Percentiles rank a stretch among this genome's conserved stretches.
Conservation (phyloP, 1,284 basidiomycete genomes). For the Ceratobasidium sp. region DNA sequence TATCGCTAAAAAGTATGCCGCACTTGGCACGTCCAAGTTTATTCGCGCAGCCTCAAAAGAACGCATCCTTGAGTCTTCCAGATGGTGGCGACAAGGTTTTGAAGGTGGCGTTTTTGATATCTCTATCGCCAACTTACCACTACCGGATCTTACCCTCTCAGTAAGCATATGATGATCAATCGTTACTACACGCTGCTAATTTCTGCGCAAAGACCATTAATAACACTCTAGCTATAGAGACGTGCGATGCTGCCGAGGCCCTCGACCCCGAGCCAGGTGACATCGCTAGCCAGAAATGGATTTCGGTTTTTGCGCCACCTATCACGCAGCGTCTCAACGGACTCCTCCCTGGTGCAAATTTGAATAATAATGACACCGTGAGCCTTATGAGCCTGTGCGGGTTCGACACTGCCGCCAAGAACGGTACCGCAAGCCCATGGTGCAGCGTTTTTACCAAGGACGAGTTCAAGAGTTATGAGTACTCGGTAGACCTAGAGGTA, state of each 20-base stretch:
- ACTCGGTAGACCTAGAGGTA: constrained; percentile 77
- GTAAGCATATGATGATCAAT: neutral
- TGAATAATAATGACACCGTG: constrained; percentile 64
- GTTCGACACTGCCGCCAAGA: constrained; percentile 67
- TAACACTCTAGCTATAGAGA: constrained; percentile 74
- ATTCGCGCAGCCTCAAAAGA: constrained; percentile 45
- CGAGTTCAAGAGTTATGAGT: constrained; percentile 72
- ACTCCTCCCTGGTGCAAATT: constrained; percentile 61
- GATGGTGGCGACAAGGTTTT: constrained; percentile 65
- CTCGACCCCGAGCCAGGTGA: constrained; percentile 33
- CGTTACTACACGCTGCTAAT: constrained; percentile 17
- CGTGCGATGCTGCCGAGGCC: constrained; percentile 65
- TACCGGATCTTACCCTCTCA: constrained; percentile 45
- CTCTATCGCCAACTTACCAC: constrained; percentile 38
- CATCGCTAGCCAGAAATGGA: constrained; percentile 55
- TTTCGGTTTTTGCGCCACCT: constrained; percentile 60
- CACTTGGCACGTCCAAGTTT: constrained; percentile 25
- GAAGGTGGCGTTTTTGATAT: constrained; percentile 7
- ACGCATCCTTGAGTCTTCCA: constrained; percentile 71
- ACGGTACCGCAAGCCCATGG: constrained; percentile 65
- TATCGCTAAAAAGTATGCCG: constrained; percentile 34
- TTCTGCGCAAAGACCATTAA: constrained; percentile 56
- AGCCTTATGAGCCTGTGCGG: constrained; percentile 77
- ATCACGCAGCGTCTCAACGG: constrained; percentile 70
- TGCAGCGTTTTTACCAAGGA: constrained; percentile 67